A percentile compares a stretch with the other conserved stretches of the same genome.
phyloP scores from a whole-genome alignment of 768 basidiomycete genomes.

The Guyanaporus albipodus region DNA sequence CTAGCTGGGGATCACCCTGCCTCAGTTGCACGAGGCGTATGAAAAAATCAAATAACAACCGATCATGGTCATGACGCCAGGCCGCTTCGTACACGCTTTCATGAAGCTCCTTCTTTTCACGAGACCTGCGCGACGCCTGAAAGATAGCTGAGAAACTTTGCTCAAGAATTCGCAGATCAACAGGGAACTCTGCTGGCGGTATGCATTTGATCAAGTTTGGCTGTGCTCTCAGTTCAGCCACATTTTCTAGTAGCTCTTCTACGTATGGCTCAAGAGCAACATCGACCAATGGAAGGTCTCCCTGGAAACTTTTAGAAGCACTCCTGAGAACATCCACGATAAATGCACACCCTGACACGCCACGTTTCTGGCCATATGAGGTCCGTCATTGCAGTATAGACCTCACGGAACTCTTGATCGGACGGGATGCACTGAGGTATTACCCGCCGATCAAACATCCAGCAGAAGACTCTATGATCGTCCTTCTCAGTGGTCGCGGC shows the following conservation, averaged over 20 bases:
- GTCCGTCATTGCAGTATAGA: constrained; percentile 1
- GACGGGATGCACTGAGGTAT: constrained; percentile 1
- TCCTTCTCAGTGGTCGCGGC: background rate
- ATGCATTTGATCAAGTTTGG: background rate
- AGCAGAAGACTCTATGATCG: constrained; percentile 2
- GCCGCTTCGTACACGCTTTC: background rate
- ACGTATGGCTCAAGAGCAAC: constrained; percentile 7
- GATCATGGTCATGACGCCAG: constrained; percentile 11
- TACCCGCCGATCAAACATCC: constrained; percentile 12
- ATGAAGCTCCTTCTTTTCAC: background rate
- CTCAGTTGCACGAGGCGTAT: background rate
- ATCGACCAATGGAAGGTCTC: constrained; percentile 7
- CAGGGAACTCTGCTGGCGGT: constrained; percentile 1
- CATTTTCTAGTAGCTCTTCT: constrained; percentile 1
- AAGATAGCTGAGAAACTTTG: constrained; percentile 12
- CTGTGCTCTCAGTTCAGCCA: background rate
- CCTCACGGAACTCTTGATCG: constrained; percentile 1
- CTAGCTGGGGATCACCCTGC: background rate
- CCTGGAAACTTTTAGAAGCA: background rate
- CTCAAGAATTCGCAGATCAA: constrained; percentile 2
- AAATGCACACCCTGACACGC: constrained; percentile 1
- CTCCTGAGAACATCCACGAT: no score
- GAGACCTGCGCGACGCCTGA: constrained; percentile 7
- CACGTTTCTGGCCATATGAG: constrained; percentile 11
- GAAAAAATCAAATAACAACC: constrained; percentile 10